phyloP scores from a whole-genome alignment of 441 rosid species.

The Arabidopsis lyrata region DNA sequence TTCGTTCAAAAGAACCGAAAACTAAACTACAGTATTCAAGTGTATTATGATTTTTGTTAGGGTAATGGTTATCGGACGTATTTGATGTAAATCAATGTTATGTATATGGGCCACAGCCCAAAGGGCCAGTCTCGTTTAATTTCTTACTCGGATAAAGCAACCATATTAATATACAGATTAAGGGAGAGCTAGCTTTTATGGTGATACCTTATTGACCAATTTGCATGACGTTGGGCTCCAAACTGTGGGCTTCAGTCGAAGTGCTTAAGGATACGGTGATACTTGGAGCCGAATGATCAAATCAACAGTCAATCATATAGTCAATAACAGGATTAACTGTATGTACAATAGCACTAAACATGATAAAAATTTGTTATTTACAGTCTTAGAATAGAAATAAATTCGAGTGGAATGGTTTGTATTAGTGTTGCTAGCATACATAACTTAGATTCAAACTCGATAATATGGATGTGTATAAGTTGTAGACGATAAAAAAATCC shows the following conservation, averaged over 20 bases:
- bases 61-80: no score
- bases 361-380: background rate
- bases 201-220: background rate
- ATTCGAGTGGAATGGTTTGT: background rate
- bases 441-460: background rate
- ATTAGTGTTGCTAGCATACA: background rate
- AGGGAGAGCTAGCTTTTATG: background rate
- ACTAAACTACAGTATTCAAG: no score
- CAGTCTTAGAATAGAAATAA: background rate
- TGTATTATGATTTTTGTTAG: no score
- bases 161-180: background rate
- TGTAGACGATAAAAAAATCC: no score
- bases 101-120: no score
- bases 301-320: background rate
- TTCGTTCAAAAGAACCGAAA: no score
- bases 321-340: background rate
- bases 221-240: background rate
- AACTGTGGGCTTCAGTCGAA: conserved; percentile 4
- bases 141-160: background rate
- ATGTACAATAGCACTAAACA: background rate
- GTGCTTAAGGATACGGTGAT: background rate
- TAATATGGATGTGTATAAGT: no score
- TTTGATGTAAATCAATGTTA: no score
- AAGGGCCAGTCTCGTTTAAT: background rate
- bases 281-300: background rate